phyloP scores from a whole-genome alignment of 768 basidiomycete species.

The Trametes punicea region DNA sequence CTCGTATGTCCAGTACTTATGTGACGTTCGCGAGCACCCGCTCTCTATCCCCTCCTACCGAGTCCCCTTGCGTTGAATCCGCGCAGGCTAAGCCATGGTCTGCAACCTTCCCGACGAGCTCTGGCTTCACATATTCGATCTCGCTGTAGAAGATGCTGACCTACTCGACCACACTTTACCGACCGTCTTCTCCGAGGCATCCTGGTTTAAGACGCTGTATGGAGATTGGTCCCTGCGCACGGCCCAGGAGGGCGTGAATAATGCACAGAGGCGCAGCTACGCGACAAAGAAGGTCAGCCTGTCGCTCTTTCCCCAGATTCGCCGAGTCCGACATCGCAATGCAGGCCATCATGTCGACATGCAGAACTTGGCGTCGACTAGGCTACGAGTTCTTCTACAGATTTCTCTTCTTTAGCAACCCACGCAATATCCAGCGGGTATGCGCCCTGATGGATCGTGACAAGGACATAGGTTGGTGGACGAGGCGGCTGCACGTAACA shows the following conservation, averaged over 20 bases:
- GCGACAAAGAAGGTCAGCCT: constrained; percentile 62
- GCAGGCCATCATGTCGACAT: constrained; percentile 68
- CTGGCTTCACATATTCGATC: constrained; percentile 65
- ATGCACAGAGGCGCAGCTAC: constrained; percentile 59
- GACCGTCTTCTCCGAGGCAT: constrained; percentile 57
- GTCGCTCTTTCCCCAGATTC: neutral
- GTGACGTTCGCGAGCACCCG: neutral
- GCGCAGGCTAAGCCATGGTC: constrained; percentile 15
- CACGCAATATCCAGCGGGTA: constrained; percentile 50
- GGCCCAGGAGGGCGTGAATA: constrained; percentile 55
- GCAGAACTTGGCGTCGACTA: constrained; percentile 57
- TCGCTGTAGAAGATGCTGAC: constrained; percentile 68
- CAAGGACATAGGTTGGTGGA: constrained; percentile 64
- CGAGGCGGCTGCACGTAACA: constrained; percentile 65
- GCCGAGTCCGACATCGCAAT: constrained; percentile 1
- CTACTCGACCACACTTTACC: constrained; percentile 61
- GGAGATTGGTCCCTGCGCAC: constrained; percentile 56
- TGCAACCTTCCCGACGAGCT: constrained; percentile 62
- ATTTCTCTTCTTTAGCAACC: constrained; percentile 64
- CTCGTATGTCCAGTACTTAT: constrained; percentile 5
- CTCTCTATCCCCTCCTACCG: neutral
- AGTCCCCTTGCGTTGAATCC: neutral
- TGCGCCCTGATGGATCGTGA: constrained; percentile 50
- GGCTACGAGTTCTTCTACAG: constrained; percentile 67
- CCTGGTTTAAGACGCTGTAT: constrained; percentile 55